Evolutionary conservation across 257 asterid genomes (phyloP).

Genomic region (Coffea eugenioides): DNA sequence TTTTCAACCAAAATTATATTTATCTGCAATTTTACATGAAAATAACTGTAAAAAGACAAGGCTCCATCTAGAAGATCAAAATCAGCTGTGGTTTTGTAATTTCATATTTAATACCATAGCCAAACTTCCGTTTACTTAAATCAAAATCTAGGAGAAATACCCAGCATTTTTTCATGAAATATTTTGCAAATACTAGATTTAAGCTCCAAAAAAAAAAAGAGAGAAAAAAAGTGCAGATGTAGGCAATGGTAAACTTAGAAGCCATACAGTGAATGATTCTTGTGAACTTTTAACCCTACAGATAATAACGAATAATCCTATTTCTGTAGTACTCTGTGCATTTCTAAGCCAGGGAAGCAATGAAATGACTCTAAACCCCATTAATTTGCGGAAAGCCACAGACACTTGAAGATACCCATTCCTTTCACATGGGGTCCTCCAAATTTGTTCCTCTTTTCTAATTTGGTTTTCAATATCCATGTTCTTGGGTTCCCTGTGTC

Average conservation of each 20-base stretch:
- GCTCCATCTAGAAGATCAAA: not conserved
- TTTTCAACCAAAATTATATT: not conserved
- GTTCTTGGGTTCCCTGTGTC: not conserved
- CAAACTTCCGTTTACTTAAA: not conserved
- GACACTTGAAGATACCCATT: not conserved
- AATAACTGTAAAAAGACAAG: not conserved
- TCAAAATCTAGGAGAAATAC: not conserved
- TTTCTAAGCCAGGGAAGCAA: not conserved
- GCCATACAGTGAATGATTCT: not conserved
- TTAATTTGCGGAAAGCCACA: too few species aligned
- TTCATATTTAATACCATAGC: not conserved
- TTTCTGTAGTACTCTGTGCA: not conserved
- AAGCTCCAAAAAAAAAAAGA: not conserved
- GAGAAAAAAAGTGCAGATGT: too few species aligned
- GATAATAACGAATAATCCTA: not conserved
- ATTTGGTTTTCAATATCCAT: not conserved
- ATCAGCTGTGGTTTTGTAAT: not conserved
- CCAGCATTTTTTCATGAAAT: not conserved
- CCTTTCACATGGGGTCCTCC: not conserved
- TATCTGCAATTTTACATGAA: not conserved
- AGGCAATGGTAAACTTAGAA: not conserved
- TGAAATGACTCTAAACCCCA: not conserved
- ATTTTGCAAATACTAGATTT: not conserved
- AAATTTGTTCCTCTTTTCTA: not conserved
- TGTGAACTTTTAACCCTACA: not conserved